These are phyloP conservation scores for Platismatia glauca DNA, from an alignment of 495 filamentous ascomycete genomes.

Conservation along the genomic window DNA sequence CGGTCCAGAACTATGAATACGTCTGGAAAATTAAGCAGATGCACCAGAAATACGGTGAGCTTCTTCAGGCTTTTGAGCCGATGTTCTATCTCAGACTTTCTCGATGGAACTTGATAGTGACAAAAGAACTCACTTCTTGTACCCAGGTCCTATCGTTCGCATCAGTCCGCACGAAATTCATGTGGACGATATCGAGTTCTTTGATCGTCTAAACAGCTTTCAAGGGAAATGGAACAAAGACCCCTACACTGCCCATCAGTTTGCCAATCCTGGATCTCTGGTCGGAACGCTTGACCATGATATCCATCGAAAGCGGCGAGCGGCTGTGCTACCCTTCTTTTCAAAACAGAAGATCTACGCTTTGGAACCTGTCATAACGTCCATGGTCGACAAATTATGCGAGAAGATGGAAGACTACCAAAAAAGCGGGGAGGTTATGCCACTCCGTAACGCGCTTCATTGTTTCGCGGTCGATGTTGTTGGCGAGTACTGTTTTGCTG, in stretches of 20 bases:
- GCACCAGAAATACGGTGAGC: conserved; percentile 43
- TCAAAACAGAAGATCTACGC: conserved; percentile 18
- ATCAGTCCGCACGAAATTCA: conserved; percentile 36
- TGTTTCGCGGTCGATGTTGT: conserved; percentile 37
- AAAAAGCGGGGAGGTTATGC: conserved; percentile 25
- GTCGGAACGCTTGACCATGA: conserved; percentile 41
- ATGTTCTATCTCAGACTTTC: background rate
- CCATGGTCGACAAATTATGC: conserved; percentile 24
- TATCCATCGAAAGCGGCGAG: conserved; percentile 39
- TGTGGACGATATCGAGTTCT: conserved; percentile 33
- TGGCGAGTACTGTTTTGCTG: conserved; percentile 36
- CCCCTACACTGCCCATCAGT: conserved; percentile 24
- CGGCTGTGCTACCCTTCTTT: conserved; percentile 25
- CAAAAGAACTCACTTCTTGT: background rate
- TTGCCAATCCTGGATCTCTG: conserved; percentile 27
- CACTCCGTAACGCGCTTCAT: conserved; percentile 32
- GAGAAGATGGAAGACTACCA: conserved; percentile 28
- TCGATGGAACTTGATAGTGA: too few relatives aligned
- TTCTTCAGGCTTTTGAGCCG: background rate
- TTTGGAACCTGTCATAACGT: conserved; percentile 18
- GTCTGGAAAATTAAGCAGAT: conserved; percentile 37
- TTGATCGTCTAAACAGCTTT: conserved; percentile 29
- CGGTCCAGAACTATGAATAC: conserved; percentile 33
- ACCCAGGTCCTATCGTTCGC: conserved; percentile 31
- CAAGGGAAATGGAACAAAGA: conserved; percentile 28